Percentiles rank a stretch among this genome's conserved stretches.
Conservation (phyloP, 495 filamentous ascomycete genomes). For the Penicillium subrubescens region DNA sequence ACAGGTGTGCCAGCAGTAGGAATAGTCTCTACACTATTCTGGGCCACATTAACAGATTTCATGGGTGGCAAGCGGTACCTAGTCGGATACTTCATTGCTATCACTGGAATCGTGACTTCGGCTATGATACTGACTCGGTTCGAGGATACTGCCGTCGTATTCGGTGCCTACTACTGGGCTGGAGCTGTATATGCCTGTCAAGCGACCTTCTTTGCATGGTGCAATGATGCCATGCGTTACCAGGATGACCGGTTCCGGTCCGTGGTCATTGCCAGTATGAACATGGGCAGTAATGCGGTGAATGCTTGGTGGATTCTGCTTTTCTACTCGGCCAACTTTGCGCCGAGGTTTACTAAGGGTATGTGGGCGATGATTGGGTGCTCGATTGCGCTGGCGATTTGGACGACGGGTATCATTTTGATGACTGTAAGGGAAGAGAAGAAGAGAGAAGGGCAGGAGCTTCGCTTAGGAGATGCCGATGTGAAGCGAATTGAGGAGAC, state of each 20-base stretch:
- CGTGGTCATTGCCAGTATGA: conserved; percentile 57
- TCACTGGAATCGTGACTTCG: conserved; percentile 49
- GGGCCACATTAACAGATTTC: conserved; percentile 55
- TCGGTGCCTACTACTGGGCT: conserved; percentile 57
- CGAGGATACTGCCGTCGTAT: conserved; percentile 42
- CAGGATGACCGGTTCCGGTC: conserved; percentile 48
- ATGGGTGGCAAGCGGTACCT: conserved; percentile 50
- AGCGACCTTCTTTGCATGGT: conserved; percentile 62
- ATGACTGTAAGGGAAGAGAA: conserved; percentile 23
- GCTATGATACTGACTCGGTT: conserved; percentile 51
- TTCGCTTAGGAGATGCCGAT: neutral
- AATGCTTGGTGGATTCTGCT: conserved; percentile 66
- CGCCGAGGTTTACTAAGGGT: conserved; percentile 59
- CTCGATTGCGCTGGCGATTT: conserved; percentile 51
- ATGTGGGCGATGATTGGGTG: conserved; percentile 63
- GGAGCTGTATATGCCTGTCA: conserved; percentile 59
- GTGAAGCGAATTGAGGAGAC: neutral
- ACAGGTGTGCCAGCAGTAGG: conserved; percentile 51
- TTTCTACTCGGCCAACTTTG: conserved; percentile 61
- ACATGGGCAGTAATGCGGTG: conserved; percentile 56
- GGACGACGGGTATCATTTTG: conserved; percentile 51
- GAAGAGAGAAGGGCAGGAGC: neutral
- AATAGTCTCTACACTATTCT: conserved; percentile 54
- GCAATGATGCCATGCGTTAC: conserved; percentile 57
- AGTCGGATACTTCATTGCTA: conserved; percentile 56